These are phyloP conservation scores for Blastosporella zonata DNA, from an alignment of 1,284 basidiomycete genomes.

Conservation along the genomic window DNA sequence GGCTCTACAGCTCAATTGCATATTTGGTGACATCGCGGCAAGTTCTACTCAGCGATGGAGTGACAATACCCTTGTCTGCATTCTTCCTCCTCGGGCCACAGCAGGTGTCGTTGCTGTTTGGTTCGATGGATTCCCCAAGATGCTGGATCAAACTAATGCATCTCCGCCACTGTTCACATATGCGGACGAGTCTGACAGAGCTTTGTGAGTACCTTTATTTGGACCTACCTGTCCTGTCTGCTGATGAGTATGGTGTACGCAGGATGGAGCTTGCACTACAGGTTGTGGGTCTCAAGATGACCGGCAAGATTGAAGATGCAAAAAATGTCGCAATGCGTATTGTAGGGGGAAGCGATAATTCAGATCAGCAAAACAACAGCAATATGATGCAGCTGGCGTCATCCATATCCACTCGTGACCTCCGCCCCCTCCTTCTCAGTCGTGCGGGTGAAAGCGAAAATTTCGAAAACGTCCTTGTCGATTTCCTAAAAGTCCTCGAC, in stretches of 20 bases:
- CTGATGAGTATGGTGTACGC: conserved; percentile 11
- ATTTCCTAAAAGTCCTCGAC: conserved; percentile 77
- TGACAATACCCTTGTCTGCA: conserved; percentile 90
- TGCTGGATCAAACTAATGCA: conserved; percentile 44
- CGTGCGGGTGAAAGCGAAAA: conserved; percentile 51
- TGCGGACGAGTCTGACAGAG: conserved; percentile 85
- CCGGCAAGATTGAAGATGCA: conserved; percentile 90
- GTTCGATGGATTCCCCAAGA: conserved; percentile 71
- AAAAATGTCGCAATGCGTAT: conserved; percentile 88
- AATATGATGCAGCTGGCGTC: conserved; percentile 55
- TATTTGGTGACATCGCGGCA: conserved; percentile 85
- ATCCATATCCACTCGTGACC: conserved; percentile 41
- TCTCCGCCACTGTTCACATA: conserved; percentile 80
- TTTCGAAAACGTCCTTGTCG: conserved; percentile 77
- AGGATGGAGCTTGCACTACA: conserved; percentile 95
- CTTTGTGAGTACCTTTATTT: conserved; percentile 57
- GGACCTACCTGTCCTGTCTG: conserved; percentile 2
- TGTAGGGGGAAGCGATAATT: conserved; percentile 59
- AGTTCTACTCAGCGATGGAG: conserved; percentile 90
- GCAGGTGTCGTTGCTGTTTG: conserved; percentile 91
- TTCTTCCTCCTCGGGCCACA: conserved; percentile 80
- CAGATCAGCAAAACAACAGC: conserved; percentile 32
- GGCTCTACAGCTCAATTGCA: conserved; percentile 65
- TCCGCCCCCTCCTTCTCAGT: conserved; percentile 52
- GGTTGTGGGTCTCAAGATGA: conserved; percentile 95